Evolutionary conservation across 1,284 basidiomycete genomes (phyloP).

Genomic region (Golubevia pallescens): DNA sequence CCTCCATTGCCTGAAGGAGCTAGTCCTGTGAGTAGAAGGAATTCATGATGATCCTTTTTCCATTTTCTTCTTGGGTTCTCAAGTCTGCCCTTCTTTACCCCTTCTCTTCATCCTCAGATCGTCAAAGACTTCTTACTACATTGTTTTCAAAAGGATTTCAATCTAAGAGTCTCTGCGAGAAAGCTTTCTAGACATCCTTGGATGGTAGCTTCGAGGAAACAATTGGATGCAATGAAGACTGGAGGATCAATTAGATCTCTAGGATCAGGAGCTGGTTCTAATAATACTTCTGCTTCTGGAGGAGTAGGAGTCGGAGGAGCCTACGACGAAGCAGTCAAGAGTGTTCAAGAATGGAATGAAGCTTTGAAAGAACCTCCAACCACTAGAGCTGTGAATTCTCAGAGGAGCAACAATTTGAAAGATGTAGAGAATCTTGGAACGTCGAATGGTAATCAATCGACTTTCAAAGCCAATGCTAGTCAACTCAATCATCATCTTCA

Average conservation of each 20-base stretch:
- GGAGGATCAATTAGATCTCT: conserved; percentile 21
- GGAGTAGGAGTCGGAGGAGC: conserved; percentile 15
- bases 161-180: conserved; percentile 44
- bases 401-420: too few species aligned
- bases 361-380: conserved; percentile 35
- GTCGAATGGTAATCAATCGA: too few species aligned
- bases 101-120: conserved; percentile 12
- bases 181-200: conserved; percentile 49
- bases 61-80: neutral
- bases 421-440: too few species aligned
- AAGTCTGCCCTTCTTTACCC: neutral
- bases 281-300: conserved; percentile 4
- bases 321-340: conserved; percentile 55
- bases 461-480: too few species aligned
- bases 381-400: neutral
- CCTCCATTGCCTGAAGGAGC: conserved; percentile 53
- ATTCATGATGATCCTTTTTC: neutral
- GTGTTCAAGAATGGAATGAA: conserved; percentile 53
- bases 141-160: conserved; percentile 56
- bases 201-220: conserved; percentile 46
- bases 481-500: too few species aligned
- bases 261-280: neutral
- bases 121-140: conserved; percentile 54
- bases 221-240: conserved; percentile 42
- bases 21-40: conserved; percentile 18